Percentiles rank a stretch among this genome's conserved stretches.
These are phyloP conservation scores for Aspergillus jensenii DNA, from an alignment of 2,329 filamentous ascomycete species.

Conservation along the genomic window DNA sequence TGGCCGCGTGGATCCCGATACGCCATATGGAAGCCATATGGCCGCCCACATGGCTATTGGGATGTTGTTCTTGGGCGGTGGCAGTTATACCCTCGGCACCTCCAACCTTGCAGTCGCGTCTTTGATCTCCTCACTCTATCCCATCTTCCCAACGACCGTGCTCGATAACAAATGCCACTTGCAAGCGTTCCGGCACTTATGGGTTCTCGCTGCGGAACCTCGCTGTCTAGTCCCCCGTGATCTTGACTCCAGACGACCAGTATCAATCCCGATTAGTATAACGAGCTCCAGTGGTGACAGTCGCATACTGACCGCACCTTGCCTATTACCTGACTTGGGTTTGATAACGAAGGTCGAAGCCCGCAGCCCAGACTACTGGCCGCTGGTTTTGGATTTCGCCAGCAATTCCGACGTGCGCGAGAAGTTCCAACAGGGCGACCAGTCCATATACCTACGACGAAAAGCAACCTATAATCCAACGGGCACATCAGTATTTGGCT, in stretches of 20 bases:
- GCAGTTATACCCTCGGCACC: conserved; percentile 87
- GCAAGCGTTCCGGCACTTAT: conserved; percentile 95
- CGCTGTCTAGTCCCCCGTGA: conserved; percentile 88
- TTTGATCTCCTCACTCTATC: conserved; percentile 89
- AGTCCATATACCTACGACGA: conserved; percentile 72
- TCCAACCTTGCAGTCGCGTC: conserved; percentile 83
- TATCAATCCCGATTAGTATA: conserved; percentile 70
- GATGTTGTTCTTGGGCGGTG: conserved; percentile 85
- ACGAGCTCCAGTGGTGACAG: conserved; percentile 50
- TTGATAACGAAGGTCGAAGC: conserved; percentile 39
- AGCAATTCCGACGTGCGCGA: conserved; percentile 60
- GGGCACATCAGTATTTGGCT: conserved; percentile 65
- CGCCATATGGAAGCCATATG: conserved; percentile 89
- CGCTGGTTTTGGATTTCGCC: conserved; percentile 72
- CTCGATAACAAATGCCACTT: conserved; percentile 94
- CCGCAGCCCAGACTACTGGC: conserved; percentile 69
- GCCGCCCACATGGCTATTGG: conserved; percentile 91
- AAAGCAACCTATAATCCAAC: conserved; percentile 64
- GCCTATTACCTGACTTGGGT: conserved; percentile 52
- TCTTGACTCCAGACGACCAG: conserved; percentile 75
- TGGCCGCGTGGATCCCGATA: conserved; percentile 78
- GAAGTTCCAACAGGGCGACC: conserved; percentile 64
- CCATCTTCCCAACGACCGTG: conserved; percentile 82
- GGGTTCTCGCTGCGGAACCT: conserved; percentile 89
- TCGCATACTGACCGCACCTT: conserved; percentile 51